Conservation (phyloP, 2,329 filamentous ascomycete genomes). For the Alternaria arborescens region DNA sequence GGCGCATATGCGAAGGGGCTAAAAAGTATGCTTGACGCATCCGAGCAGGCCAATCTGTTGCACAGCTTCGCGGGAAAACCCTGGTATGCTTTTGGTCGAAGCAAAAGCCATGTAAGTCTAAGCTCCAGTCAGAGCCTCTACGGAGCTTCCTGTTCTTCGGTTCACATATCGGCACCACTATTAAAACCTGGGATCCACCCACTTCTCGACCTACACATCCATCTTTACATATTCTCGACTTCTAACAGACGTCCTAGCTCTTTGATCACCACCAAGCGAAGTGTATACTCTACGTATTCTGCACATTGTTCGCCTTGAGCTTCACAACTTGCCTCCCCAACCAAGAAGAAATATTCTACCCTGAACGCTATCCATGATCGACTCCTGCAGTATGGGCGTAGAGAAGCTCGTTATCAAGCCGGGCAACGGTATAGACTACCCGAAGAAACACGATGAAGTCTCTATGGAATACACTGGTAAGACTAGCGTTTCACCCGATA, state of each 20-base stretch:
- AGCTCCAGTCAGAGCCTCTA: conserved; percentile 36
- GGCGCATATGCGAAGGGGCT: conserved; percentile 42
- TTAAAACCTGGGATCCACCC: conserved; percentile 33
- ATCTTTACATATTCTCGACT: conserved; percentile 3
- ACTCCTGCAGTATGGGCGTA: conserved; percentile 62
- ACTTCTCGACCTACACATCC: conserved; percentile 11
- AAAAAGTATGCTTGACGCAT: conserved; percentile 33
- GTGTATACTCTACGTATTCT: neutral
- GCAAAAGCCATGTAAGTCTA: conserved; percentile 29
- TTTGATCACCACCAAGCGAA: neutral
- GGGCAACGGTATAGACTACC: conserved; percentile 69
- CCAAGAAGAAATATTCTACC: neutral
- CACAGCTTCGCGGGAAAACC: conserved; percentile 35
- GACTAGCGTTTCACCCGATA: neutral
- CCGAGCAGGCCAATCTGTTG: conserved; percentile 41
- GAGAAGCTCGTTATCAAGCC: conserved; percentile 69
- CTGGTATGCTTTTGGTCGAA: conserved; percentile 28
- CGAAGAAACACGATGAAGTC: conserved; percentile 74
- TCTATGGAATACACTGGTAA: conserved; percentile 84
- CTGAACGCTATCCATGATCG: conserved; percentile 3
- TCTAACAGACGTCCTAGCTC: neutral
- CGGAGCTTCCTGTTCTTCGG: conserved; percentile 37
- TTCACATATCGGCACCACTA: conserved; percentile 22
- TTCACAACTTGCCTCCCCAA: neutral
- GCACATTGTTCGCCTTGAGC: neutral